Evolutionary conservation across 805 yeast genomes (phyloP), one percentile per base, ranked within the genome.

Genomic region (Hanseniaspora hatyaiensis): DNA sequence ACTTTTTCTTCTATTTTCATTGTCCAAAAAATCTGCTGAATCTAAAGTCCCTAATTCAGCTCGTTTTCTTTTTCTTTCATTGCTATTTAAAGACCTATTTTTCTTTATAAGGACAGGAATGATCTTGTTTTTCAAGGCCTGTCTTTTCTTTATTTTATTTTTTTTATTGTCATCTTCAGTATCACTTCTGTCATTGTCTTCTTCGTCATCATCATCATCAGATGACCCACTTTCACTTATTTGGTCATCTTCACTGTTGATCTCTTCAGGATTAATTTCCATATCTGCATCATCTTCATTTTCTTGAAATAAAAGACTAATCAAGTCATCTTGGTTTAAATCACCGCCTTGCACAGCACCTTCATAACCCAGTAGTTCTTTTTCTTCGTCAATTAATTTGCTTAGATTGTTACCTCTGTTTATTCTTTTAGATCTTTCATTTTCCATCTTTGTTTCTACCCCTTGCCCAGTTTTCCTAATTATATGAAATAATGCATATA

Each of bases 401-500:
- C 76, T 75, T 59, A 92, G 68, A 47, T 92, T 70, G 45, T 84
- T 81, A 13, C 98, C 98, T 1, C 98, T 98, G 65, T 89, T 92
- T 37, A 86, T 63, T 47, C 98, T 75, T 53, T 85, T 70, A 51
- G 76, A 66, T 52, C 96, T 73, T 13, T 22, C 34, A 11, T n/a
- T 12, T 12, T 20, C 15, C 38, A 34, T 34, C 24, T 29, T 9
- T 23, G n/a, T 12, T 16, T 26, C 9, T 13, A 11, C 18, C 16
- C 16, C n/a, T 31, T 31, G 16, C 18, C 8, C 16, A 18, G 2
- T 15, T 31, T 2, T n/a, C n/a, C 34, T 15, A 15, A 3, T 31
- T n/a, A 15, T 3, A 8, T 18, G 34, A 18, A 31, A 15, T 8
- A n/a, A 18, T n/a, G 4, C 1, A 31, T 31, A 31, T 16, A 6